Percentiles rank a stretch among this genome's conserved stretches.
Evolutionary conservation across 208 protist genomes (phyloP).

Genomic region (Trypanosomatidae sp.): DNA sequence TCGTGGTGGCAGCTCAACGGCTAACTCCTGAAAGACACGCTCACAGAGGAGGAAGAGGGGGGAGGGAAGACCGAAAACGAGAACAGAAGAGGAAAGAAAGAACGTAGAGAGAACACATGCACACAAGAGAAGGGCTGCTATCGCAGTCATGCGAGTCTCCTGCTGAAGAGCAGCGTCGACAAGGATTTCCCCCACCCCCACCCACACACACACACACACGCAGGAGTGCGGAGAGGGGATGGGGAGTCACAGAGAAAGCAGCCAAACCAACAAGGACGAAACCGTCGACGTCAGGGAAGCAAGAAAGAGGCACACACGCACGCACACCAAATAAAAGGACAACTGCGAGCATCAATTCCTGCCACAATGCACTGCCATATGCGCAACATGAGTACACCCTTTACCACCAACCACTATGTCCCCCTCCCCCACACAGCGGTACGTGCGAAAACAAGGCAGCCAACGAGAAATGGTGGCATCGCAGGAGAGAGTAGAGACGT

Average conservation of each 20-base stretch:
- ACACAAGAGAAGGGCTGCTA: not conserved
- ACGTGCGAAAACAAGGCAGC: not conserved
- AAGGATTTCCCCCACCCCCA: not conserved
- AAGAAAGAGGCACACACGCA: not conserved
- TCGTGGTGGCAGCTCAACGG: not conserved
- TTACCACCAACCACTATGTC: not conserved
- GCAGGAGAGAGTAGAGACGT: not conserved
- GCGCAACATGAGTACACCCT: not conserved
- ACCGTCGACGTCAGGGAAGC: not conserved
- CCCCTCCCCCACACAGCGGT: not conserved
- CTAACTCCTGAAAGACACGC: not conserved
- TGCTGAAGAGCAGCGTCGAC: not conserved
- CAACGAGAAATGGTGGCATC: not conserved
- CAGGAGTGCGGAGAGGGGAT: not conserved
- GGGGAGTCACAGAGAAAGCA: slow-evolving; percentile 1
- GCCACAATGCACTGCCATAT: not conserved
- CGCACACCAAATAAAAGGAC: not conserved
- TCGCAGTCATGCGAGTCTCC: not conserved
- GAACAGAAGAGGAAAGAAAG: not conserved
- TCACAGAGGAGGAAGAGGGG: not conserved
- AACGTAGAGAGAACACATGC: not conserved
- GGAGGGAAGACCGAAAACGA: not conserved
- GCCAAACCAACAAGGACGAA: not conserved
- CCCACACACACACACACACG: not conserved
- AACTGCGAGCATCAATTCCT: not conserved